Percentiles rank a stretch among this genome's conserved stretches.
These are phyloP conservation scores for Teratosphaeria nubilosa DNA, from an alignment of 2,329 filamentous ascomycete species.

Conservation along the genomic window DNA sequence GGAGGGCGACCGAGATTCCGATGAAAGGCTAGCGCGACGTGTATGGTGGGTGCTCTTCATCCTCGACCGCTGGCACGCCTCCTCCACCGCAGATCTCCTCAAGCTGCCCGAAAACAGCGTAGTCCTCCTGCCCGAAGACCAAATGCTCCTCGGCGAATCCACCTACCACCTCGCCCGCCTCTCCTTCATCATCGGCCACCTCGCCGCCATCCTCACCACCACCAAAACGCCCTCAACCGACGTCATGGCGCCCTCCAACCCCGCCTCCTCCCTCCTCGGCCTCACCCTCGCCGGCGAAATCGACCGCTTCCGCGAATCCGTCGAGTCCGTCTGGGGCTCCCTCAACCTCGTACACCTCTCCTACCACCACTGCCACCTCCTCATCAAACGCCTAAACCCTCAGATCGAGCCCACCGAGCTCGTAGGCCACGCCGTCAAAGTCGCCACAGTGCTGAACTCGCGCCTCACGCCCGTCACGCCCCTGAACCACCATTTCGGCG, in stretches of 20 bases:
- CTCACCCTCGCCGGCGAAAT: slow-evolving; percentile 47
- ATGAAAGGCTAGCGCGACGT: slow-evolving; percentile 52
- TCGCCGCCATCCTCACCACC: slow-evolving; percentile 38
- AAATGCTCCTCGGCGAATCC: slow-evolving; percentile 50
- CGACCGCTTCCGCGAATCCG: slow-evolving; percentile 55
- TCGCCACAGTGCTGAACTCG: slow-evolving; percentile 48
- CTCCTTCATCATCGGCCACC: slow-evolving; percentile 48
- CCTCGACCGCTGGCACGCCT: slow-evolving; percentile 63
- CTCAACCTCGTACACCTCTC: slow-evolving; percentile 55
- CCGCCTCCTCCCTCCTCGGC: slow-evolving; percentile 36
- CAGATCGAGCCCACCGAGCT: slow-evolving; percentile 47
- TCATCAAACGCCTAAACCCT: slow-evolving; percentile 52
- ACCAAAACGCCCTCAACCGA: slow-evolving; percentile 35
- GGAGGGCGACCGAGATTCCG: slow-evolving; percentile 47
- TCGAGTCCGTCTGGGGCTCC: slow-evolving; percentile 43
- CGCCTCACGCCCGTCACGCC: slow-evolving; percentile 50
- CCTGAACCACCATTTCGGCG: slow-evolving; percentile 57
- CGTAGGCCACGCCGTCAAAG: slow-evolving; percentile 50
- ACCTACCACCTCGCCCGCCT: slow-evolving; percentile 57
- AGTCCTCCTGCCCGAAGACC: slow-evolving; percentile 50
- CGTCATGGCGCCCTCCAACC: slow-evolving; percentile 33
- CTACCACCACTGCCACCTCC: slow-evolving; percentile 60
- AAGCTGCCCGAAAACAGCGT: slow-evolving; percentile 54
- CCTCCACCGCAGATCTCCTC: slow-evolving; percentile 53
- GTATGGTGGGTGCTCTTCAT: slow-evolving; percentile 65